Evolutionary conservation across 495 filamentous ascomycete genomes (phyloP), one percentile per base, ranked within the genome.

Genomic region (Aspergillus hancockii): DNA sequence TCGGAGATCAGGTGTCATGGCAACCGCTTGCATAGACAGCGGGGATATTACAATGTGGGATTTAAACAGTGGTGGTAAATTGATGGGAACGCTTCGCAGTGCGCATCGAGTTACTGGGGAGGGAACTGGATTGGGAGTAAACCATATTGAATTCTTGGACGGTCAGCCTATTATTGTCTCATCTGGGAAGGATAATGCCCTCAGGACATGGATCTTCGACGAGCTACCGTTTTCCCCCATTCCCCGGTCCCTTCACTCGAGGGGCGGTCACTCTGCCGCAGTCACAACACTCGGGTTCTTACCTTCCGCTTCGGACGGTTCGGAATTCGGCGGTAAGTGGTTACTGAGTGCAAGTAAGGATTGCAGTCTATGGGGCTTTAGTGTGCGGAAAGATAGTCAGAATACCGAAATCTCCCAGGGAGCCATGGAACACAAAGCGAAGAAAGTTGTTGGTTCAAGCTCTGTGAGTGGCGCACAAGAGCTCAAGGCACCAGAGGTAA

Each of bases 11-110:
- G 91, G 93, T 47, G 89, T 90, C 46, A 94, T 95, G 93, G 93
- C 89, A 46, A 96, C 90, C 6, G 86, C 86, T 13, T 87, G 86
- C 12, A 70, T 75, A 31, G 76, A 79, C 7, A 90, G 81, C 63
- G 92, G 93, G 14, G 93, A 97, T 75, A 83, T 98, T 43, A 96
- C 90, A 1, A 83, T 99, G 59, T 99, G 95, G 95, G 93, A 98
- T 71, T 80, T 99, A 51, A 94, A 96, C 62, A 80, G 89, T 19
- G 92, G 91, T 2, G 91, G 92, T 5, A 84, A 89, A 55, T 83
- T 94, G 53, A 87, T 85, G 68, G 93, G 93, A 21, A 79, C 93
- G 13, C 81, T 98, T 25, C 86, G 92, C 51, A 87, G 88, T 21
- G 94, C 93, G 5, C 94, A 99, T 70, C 87, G 89, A 64, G 84